phyloP scores from a whole-genome alignment of 2,329 filamentous ascomycete species.

The Xylariales sp. region DNA sequence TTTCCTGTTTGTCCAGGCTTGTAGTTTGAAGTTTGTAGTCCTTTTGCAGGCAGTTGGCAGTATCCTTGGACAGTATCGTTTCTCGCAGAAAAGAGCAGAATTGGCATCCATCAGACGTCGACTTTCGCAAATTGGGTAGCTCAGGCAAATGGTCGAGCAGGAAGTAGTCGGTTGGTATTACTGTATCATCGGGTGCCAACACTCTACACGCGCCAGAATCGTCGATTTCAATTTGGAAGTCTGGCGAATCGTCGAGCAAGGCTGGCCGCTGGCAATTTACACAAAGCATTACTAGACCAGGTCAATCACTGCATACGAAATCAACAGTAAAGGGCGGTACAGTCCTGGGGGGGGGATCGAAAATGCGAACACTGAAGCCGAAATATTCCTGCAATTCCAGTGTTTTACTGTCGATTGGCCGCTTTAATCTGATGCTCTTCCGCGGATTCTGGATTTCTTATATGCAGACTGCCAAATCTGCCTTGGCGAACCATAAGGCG shows the following conservation, averaged over 20 bases:
- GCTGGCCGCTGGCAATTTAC: constrained; percentile 1
- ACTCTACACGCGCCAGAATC: neutral
- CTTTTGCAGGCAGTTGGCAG: neutral
- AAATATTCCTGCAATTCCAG: no score
- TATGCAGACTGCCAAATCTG: no score
- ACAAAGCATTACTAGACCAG: constrained; percentile 1
- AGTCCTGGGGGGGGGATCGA: neutral
- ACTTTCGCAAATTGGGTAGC: neutral
- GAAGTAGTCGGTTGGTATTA: neutral
- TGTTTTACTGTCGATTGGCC: no score
- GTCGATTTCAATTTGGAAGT: neutral
- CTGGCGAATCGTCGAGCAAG: neutral
- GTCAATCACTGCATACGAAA: neutral
- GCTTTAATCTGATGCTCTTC: no score
- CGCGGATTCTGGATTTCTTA: no score
- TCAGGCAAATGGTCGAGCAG: neutral
- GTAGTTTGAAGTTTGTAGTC: neutral
- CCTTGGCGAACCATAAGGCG: no score
- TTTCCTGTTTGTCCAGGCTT: neutral
- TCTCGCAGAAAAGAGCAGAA: constrained; percentile 3
- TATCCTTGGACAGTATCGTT: neutral
- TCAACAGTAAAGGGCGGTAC: neutral
- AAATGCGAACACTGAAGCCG: no score
- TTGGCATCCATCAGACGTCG: neutral
- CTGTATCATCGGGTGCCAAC: neutral